phyloP scores from a whole-genome alignment of 768 basidiomycete species.

The Tricholomella constricta region DNA sequence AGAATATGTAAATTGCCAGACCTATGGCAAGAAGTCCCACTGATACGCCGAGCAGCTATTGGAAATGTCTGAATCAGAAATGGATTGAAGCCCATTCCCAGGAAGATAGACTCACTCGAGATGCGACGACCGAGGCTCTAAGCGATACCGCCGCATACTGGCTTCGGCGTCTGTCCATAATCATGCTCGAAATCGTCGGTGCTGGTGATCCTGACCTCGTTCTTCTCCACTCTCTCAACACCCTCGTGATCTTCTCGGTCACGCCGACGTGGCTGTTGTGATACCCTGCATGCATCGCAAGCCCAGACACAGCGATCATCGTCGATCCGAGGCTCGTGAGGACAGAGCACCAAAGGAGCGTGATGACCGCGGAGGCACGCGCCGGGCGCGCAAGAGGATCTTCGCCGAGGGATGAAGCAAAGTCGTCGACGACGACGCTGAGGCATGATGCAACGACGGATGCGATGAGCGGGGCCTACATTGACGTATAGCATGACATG shows the following conservation, averaged over 20 bases:
- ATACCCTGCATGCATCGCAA: constrained; percentile 11
- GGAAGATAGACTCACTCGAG: constrained; percentile 7
- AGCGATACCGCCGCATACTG: constrained; percentile 7
- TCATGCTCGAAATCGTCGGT: constrained; percentile 7
- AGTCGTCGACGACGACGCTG: constrained; percentile 9
- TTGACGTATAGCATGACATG: not conserved
- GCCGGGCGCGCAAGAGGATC: constrained; percentile 7
- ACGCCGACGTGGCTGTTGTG: constrained; percentile 12
- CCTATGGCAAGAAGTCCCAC: constrained; percentile 7
- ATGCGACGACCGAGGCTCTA: constrained; percentile 10
- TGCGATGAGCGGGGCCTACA: constrained; percentile 12
- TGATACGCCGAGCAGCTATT: constrained; percentile 9
- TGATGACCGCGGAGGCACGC: constrained; percentile 4
- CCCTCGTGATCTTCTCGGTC: constrained; percentile 8
- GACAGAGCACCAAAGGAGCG: constrained; percentile 12
- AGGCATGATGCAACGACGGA: constrained; percentile 9
- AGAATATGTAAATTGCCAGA: constrained; percentile 11
- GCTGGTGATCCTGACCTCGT: too few species aligned
- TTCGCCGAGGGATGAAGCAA: not conserved
- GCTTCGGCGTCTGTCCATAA: constrained; percentile 2
- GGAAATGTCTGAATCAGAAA: not conserved
- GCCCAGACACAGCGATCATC: constrained; percentile 12
- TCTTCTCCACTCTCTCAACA: constrained; percentile 8
- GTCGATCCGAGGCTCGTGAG: constrained; percentile 12
- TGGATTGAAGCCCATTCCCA: too few species aligned